These are phyloP conservation scores for Ilex aquifolium DNA, from an alignment of 257 asterid genomes.

Conservation along the genomic window DNA sequence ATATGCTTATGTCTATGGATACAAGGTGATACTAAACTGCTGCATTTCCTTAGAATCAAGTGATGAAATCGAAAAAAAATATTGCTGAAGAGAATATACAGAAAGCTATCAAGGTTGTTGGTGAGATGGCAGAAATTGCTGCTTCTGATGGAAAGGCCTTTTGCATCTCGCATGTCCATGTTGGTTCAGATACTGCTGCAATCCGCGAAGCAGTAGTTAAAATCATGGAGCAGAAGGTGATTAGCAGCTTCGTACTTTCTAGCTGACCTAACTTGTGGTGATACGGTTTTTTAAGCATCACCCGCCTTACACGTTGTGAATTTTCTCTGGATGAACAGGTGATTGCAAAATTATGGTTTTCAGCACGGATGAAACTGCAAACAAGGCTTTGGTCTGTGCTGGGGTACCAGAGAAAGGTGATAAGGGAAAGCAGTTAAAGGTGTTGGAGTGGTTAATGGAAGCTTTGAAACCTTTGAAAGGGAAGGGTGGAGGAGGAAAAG, in stretches of 20 bases:
- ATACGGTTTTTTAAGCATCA: no score
- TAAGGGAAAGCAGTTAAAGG: constrained; percentile 55
- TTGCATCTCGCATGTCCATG: constrained; percentile 66
- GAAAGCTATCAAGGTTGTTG: constrained; percentile 64
- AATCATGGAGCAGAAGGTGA: constrained; percentile 88
- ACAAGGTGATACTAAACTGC: constrained; percentile 2
- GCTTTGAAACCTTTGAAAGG: constrained; percentile 72
- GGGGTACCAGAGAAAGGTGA: constrained; percentile 83
- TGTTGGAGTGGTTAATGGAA: constrained; percentile 70
- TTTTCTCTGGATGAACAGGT: constrained; percentile 40
- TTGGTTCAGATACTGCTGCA: constrained; percentile 85
- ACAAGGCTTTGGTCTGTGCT: constrained; percentile 91
- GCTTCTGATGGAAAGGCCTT: constrained; percentile 62
- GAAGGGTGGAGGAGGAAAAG: constrained; percentile 99
- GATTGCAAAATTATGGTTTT: constrained; percentile 76
- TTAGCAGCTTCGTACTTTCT: constrained; percentile 7
- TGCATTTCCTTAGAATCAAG: constrained; percentile 55
- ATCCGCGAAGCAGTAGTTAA: constrained; percentile 97
- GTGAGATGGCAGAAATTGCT: constrained; percentile 69
- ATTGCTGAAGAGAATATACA: constrained; percentile 74
- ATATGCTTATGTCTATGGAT: no score
- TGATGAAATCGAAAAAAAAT: constrained; percentile 76
- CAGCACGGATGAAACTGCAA: constrained; percentile 60
- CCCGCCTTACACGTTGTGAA: no score
- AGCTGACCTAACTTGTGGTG: constrained; percentile 5